These are phyloP conservation scores for Clonostachys solani DNA, from an alignment of 2,329 filamentous ascomycete species.

Conservation along the genomic window DNA sequence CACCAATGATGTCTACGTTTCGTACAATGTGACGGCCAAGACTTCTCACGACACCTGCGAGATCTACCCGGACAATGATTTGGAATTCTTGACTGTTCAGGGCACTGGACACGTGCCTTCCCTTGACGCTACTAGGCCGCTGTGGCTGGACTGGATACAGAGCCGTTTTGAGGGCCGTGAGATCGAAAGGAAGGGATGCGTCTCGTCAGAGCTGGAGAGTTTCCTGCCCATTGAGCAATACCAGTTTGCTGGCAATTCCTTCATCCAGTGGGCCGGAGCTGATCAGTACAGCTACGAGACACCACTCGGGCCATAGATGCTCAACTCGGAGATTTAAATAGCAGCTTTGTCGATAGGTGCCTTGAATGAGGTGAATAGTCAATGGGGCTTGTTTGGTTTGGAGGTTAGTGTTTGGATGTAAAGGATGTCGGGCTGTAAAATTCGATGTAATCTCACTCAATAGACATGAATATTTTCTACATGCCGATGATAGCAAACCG, in stretches of 20 bases:
- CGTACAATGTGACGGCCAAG: constrained; percentile 1
- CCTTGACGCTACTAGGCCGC: constrained; percentile 5
- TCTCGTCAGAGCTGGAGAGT: constrained; percentile 4
- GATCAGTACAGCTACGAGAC: not conserved
- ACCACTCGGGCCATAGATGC: not conserved
- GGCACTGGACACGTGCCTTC: constrained; percentile 7
- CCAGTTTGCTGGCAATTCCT: constrained; percentile 1
- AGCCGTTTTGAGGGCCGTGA: constrained; percentile 7
- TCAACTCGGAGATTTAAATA: too few relatives aligned
- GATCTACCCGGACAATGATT: constrained; percentile 1
- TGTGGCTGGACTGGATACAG: constrained; percentile 12
- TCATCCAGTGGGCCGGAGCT: constrained; percentile 1
- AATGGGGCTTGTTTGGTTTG: too few relatives aligned
- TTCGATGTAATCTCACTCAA: too few relatives aligned
- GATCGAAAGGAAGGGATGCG: not conserved
- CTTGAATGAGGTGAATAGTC: too few relatives aligned
- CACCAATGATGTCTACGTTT: constrained; percentile 12
- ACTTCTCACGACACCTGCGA: constrained; percentile 8
- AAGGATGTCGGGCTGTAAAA: too few relatives aligned
- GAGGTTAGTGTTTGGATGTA: too few relatives aligned
- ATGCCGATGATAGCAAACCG: too few relatives aligned
- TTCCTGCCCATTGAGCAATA: constrained; percentile 7
- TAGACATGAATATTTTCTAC: too few relatives aligned
- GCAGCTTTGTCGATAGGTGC: too few relatives aligned
- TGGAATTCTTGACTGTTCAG: constrained; percentile 8